These are phyloP conservation scores for Paramecium caudatum DNA, from an alignment of 73 alveolate species.

Conservation along the genomic window DNA sequence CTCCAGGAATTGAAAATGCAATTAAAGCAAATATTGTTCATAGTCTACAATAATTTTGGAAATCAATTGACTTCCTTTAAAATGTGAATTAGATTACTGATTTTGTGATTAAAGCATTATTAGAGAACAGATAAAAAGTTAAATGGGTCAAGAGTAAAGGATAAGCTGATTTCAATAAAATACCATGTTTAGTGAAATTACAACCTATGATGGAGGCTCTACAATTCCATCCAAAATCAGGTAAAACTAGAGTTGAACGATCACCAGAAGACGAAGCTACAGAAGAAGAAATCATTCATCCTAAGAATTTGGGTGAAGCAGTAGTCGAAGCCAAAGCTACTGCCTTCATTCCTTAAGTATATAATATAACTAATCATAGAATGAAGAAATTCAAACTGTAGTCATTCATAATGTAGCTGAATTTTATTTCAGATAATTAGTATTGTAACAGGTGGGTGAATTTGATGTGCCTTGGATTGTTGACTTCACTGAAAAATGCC, in stretches of 20 bases:
- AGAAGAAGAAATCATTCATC: conserved; percentile 1
- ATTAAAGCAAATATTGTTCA: conserved; percentile 4
- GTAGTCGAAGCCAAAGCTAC: neutral
- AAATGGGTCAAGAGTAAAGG: conserved; percentile 7
- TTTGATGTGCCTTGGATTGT: neutral
- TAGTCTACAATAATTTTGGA: neutral
- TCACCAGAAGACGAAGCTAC: neutral
- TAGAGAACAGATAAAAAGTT: neutral
- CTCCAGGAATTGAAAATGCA: conserved; percentile 3
- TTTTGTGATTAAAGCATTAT: neutral
- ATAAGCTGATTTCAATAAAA: conserved; percentile 33
- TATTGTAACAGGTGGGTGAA: neutral
- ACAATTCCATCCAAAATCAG: conserved; percentile 24
- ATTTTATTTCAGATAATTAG: neutral
- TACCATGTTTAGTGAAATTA: conserved; percentile 41
- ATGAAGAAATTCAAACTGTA: conserved; percentile 1
- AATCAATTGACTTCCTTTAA: neutral
- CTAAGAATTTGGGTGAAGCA: conserved; percentile 9
- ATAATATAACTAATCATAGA: neutral
- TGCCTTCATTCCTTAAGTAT: neutral
- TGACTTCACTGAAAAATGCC: neutral
- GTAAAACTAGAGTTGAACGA: neutral
- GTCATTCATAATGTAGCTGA: conserved; percentile 44
- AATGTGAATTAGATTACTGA: neutral
- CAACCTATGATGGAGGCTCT: neutral